phyloP scores from a whole-genome alignment of 1,284 basidiomycete genomes.

The Pseudozyma sp. region DNA sequence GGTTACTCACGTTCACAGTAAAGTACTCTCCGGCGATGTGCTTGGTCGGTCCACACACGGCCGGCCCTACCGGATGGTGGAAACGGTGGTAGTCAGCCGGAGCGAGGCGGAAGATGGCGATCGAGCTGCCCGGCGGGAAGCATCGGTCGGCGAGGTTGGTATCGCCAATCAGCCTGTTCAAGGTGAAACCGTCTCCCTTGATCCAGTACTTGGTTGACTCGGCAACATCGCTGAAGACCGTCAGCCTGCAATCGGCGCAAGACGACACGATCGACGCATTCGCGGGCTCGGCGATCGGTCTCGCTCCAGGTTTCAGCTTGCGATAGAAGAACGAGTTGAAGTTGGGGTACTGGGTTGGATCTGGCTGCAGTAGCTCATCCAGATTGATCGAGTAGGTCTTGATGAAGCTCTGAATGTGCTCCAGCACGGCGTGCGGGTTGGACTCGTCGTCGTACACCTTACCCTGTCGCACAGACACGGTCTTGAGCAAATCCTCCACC shows the following conservation, averaged over 20 bases:
- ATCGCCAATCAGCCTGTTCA: slow-evolving; percentile 80
- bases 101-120: slow-evolving; percentile 82
- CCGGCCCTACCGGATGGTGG: slow-evolving; percentile 86
- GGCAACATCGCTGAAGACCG: slow-evolving; percentile 86
- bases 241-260: slow-evolving; percentile 91
- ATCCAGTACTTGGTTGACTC: slow-evolving; percentile 94
- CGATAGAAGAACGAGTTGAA: slow-evolving; percentile 95
- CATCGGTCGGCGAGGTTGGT: slow-evolving; percentile 69
- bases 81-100: slow-evolving; percentile 94
- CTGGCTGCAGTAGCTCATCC: slow-evolving; percentile 79
- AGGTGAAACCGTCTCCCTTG: slow-evolving; percentile 92
- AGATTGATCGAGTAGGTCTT: slow-evolving; percentile 89
- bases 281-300: slow-evolving; percentile 80
- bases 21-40: slow-evolving; percentile 69
- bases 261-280: slow-evolving; percentile 84
- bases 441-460: slow-evolving; percentile 80
- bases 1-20: slow-evolving; percentile 75
- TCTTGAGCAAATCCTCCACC: slow-evolving; percentile 79
- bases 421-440: slow-evolving; percentile 83
- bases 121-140: slow-evolving; percentile 55
- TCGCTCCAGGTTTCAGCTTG: slow-evolving; percentile 83
- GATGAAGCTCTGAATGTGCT: slow-evolving; percentile 88
- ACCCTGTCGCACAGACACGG: slow-evolving; percentile 52
- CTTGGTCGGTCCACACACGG: slow-evolving; percentile 73
- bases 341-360: slow-evolving; percentile 75